A percentile compares a stretch with the other conserved stretches of the same genome.
Evolutionary conservation across 1,284 basidiomycete species (phyloP).

Genomic region (Ganoderma leucocontextum): DNA sequence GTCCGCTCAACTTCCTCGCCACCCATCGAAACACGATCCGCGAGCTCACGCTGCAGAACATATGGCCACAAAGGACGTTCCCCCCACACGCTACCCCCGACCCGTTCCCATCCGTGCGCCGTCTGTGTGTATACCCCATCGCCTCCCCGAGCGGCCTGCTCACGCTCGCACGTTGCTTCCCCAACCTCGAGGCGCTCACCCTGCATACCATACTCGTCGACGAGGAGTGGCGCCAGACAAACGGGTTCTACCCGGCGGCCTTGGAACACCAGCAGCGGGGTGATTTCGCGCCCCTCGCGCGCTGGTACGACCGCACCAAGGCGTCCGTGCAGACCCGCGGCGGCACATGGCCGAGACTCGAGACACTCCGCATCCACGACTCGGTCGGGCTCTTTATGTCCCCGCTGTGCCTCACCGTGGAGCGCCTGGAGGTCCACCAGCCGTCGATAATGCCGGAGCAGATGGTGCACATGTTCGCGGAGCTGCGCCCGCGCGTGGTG

Average conservation of each 20-base stretch:
- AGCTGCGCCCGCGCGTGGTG: slow-evolving; percentile 2
- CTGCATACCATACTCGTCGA: neutral
- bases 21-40: neutral
- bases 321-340: neutral
- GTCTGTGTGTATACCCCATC: neutral
- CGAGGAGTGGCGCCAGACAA: neutral
- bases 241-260: neutral
- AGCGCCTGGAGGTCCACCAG: neutral
- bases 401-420: neutral
- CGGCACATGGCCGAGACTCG: neutral
- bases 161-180: neutral
- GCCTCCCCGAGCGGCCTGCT: neutral
- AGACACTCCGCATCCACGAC: neutral
- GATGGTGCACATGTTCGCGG: neutral
- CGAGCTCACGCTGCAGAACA: neutral
- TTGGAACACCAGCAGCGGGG: neutral
- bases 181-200: neutral
- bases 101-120: neutral
- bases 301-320: neutral
- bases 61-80: neutral
- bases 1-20: neutral
- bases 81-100: neutral
- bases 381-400: neutral
- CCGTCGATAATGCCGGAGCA: neutral
- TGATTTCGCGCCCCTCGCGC: neutral